A percentile compares a stretch with the other conserved stretches of the same genome.
These are phyloP conservation scores for Rhizopogon salebrosus DNA, from an alignment of 768 basidiomycete species.

Conservation along the genomic window DNA sequence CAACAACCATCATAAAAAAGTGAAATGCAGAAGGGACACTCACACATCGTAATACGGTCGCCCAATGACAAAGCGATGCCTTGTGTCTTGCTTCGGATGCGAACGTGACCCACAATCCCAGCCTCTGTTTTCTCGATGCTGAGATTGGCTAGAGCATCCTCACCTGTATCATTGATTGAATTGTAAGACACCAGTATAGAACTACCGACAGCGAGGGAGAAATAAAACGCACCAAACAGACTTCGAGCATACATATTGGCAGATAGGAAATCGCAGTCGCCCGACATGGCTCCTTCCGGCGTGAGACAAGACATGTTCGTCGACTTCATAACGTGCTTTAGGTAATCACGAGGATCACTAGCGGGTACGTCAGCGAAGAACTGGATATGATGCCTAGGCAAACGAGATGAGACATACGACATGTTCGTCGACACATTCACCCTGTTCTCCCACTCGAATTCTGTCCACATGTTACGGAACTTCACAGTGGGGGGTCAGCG, in stretches of 20 bases:
- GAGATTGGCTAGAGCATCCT: conserved; percentile 94
- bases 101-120: conserved; percentile 89
- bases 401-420: conserved; percentile 47
- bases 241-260: conserved; percentile 96
- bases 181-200: too few species aligned
- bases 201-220: neutral
- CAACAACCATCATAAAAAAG: conserved; percentile 3
- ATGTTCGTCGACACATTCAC: conserved; percentile 87
- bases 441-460: conserved; percentile 99
- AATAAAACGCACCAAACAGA: conserved; percentile 70
- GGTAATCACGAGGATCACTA: conserved; percentile 84
- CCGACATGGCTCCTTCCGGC: conserved; percentile 79
- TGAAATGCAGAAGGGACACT: conserved; percentile 13
- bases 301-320: conserved; percentile 99
- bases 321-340: conserved; percentile 91
- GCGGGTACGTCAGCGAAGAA: neutral
- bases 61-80: conserved; percentile 93
- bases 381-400: neutral
- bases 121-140: conserved; percentile 83
- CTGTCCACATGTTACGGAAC: conserved; percentile 99
- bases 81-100: conserved; percentile 96
- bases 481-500: conserved; percentile 21
- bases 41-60: conserved; percentile 75
- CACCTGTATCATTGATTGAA: conserved; percentile 48
- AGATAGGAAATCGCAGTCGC: conserved; percentile 95